Evolutionary conservation across 352 stramenopile species (phyloP).

Genomic region (Pythium aquatile): DNA sequence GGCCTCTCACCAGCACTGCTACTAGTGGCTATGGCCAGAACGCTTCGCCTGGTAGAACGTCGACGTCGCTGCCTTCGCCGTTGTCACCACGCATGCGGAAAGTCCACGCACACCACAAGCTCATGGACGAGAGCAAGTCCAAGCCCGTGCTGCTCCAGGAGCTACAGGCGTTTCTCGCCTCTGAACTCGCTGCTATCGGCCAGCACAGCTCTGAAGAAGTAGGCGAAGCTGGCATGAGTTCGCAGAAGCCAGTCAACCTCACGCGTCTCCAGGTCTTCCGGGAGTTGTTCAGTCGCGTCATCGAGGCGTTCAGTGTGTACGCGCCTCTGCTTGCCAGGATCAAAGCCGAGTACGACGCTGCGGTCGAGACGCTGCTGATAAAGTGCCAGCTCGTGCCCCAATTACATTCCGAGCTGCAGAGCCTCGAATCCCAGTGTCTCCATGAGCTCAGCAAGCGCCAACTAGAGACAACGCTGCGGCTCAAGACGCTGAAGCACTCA

Average conservation of each 20-base stretch:
- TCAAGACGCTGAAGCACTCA: slow-evolving; percentile 39
- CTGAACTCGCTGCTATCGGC: slow-evolving; percentile 9
- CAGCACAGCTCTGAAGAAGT: background rate
- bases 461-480: slow-evolving; percentile 37
- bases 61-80: slow-evolving; percentile 8
- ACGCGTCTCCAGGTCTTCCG: slow-evolving; percentile 57
- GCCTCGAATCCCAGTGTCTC: slow-evolving; percentile 59
- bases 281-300: slow-evolving; percentile 46
- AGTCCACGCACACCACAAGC: slow-evolving; percentile 16
- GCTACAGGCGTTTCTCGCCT: slow-evolving; percentile 15
- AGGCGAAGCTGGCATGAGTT: background rate
- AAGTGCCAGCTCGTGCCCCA: slow-evolving; percentile 47
- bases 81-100: slow-evolving; percentile 24
- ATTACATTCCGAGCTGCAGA: slow-evolving; percentile 52
- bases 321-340: slow-evolving; percentile 58
- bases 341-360: slow-evolving; percentile 60
- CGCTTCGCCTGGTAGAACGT: background rate
- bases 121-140: slow-evolving; percentile 26
- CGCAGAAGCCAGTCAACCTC: slow-evolving; percentile 23
- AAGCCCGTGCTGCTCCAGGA: slow-evolving; percentile 25
- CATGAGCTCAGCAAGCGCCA: slow-evolving; percentile 49
- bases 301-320: slow-evolving; percentile 65
- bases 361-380: slow-evolving; percentile 30
- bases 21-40: background rate
- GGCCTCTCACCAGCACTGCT: slow-evolving; percentile 22